A percentile compares a stretch with the other conserved stretches of the same genome.
These are phyloP conservation scores for Gracilariopsis chorda DNA, from an alignment of 23 red algal species.

Conservation along the genomic window DNA sequence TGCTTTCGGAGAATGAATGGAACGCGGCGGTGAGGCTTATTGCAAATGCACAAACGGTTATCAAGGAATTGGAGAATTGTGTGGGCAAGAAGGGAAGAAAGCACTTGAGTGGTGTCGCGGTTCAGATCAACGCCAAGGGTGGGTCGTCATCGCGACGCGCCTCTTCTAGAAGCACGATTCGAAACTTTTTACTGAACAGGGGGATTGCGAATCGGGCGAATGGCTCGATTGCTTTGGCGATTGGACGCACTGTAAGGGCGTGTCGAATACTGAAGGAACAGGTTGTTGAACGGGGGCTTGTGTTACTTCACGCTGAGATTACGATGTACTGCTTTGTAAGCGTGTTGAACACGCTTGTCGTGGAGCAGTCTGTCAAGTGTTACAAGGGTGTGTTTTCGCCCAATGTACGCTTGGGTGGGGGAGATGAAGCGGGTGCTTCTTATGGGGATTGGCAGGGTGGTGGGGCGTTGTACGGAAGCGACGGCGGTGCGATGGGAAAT, in stretches of 20 bases:
- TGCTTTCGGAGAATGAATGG: conserved; percentile 47
- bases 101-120: not conserved
- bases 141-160: not conserved
- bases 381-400: not conserved
- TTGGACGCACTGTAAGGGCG: not conserved
- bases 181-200: not conserved
- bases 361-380: not conserved
- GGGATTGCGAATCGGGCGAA: not conserved
- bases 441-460: no score
- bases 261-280: conserved; percentile 31
- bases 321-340: conserved; percentile 38
- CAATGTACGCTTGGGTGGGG: not conserved
- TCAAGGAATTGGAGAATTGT: conserved; percentile 28
- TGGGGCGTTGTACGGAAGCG: not conserved
- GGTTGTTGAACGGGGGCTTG: conserved; percentile 47
- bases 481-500: no score
- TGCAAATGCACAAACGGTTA: conserved; percentile 21
- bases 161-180: not conserved
- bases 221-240: not conserved
- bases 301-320: conserved; percentile 35
- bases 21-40: conserved; percentile 40
- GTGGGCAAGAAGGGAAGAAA: not conserved
- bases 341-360: not conserved
- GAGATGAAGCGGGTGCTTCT: not conserved
- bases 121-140: conserved; percentile 10